Percentiles rank a stretch among this genome's conserved stretches.
These are phyloP conservation scores for Aspergillus fumigatiaffinis DNA, from an alignment of 2,329 filamentous ascomycete species.

Conservation along the genomic window DNA sequence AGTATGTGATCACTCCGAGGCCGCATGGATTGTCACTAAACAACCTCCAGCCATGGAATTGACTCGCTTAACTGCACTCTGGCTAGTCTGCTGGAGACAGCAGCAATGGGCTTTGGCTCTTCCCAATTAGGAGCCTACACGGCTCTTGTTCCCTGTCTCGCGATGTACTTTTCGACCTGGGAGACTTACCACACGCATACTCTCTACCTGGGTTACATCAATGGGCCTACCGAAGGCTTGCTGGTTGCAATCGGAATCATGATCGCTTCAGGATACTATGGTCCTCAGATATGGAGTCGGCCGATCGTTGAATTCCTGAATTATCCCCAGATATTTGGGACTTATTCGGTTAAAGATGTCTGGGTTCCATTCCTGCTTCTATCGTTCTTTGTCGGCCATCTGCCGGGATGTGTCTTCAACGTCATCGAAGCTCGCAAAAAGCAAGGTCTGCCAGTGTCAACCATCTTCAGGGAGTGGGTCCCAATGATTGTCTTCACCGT, in stretches of 20 bases:
- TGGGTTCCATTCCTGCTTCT: slow-evolving; percentile 72
- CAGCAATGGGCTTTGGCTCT: slow-evolving; percentile 85
- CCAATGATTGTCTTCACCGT: slow-evolving; percentile 79
- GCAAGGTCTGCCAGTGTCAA: slow-evolving; percentile 68
- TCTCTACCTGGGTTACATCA: slow-evolving; percentile 91
- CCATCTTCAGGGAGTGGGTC: slow-evolving; percentile 89
- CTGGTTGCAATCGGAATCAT: slow-evolving; percentile 85
- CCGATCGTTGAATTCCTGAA: slow-evolving; percentile 69
- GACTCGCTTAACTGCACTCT: slow-evolving; percentile 97
- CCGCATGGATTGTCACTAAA: slow-evolving; percentile 20
- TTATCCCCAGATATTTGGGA: slow-evolving; percentile 59
- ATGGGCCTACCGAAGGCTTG: slow-evolving; percentile 92
- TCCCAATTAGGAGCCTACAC: slow-evolving; percentile 86
- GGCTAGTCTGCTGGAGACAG: slow-evolving; percentile 83
- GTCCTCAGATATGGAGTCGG: slow-evolving; percentile 79
- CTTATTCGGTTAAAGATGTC: slow-evolving; percentile 75
- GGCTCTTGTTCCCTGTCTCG: slow-evolving; percentile 81
- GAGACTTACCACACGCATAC: slow-evolving; percentile 99
- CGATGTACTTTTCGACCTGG: slow-evolving; percentile 99
- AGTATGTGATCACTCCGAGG: slow-evolving; percentile 49
- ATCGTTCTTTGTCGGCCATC: slow-evolving; percentile 67
- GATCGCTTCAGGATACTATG: slow-evolving; percentile 80
- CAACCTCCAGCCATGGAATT: slow-evolving; percentile 69
- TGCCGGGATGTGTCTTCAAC: slow-evolving; percentile 86
- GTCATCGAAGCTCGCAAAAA: slow-evolving; percentile 72